phyloP scores from a whole-genome alignment of 164 flowering plant species.

The Berberis thunbergii region DNA sequence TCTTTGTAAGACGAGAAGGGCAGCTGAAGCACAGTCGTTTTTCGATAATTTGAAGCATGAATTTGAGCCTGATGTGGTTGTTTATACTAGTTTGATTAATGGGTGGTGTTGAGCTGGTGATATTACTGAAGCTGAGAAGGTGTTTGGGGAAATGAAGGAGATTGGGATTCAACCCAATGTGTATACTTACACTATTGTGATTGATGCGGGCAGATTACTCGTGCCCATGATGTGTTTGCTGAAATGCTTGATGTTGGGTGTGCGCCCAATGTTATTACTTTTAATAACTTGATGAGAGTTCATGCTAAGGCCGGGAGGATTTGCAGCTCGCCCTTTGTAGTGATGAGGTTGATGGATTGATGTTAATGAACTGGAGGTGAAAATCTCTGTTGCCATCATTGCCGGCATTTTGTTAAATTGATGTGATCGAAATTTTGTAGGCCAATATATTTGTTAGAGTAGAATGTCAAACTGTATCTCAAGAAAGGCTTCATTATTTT shows the following conservation, averaged over 20 bases:
- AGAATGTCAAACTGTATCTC: too few species aligned
- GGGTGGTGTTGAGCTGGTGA: slow-evolving; percentile 89
- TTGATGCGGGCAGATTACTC: slow-evolving; percentile 77
- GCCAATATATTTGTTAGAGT: too few species aligned
- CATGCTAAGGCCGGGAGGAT: slow-evolving; percentile 81
- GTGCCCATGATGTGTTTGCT: slow-evolving; percentile 78
- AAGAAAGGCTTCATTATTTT: too few species aligned
- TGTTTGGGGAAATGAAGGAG: slow-evolving; percentile 74
- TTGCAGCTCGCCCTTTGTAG: slow-evolving; percentile 61
- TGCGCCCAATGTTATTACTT: slow-evolving; percentile 64
- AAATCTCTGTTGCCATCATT: neutral
- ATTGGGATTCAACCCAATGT: slow-evolving; percentile 74
- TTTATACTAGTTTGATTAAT: slow-evolving; percentile 67
- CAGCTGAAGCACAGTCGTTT: slow-evolving; percentile 76
- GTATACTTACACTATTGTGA: slow-evolving; percentile 65
- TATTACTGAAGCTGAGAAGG: slow-evolving; percentile 67
- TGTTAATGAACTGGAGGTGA: too few species aligned
- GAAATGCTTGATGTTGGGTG: slow-evolving; percentile 81
- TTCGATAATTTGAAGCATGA: slow-evolving; percentile 57
- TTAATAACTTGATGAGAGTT: slow-evolving; percentile 76
- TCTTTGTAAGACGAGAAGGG: slow-evolving; percentile 63
- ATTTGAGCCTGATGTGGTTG: slow-evolving; percentile 77
- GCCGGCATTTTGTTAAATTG: neutral
- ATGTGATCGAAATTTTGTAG: neutral
- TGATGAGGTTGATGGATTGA: neutral